These are phyloP conservation scores for Elaeagnus macrophylla DNA, from an alignment of 306 rosid genomes.

Conservation along the genomic window DNA sequence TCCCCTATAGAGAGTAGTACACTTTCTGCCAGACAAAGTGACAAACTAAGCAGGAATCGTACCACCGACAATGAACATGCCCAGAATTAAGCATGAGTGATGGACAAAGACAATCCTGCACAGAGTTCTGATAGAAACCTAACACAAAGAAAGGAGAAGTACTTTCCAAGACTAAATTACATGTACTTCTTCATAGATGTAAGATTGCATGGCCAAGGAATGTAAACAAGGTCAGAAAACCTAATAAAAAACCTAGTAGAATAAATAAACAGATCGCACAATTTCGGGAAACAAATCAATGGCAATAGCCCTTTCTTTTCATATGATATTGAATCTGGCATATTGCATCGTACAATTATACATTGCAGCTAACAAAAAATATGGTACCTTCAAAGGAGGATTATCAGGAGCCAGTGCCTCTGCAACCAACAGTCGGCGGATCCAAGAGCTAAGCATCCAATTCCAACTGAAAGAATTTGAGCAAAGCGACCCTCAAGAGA, in stretches of 20 bases:
- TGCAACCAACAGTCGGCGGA: conserved; percentile 95
- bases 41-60: background rate
- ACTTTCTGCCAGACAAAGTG: too few relatives aligned
- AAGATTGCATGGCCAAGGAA: too few relatives aligned
- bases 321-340: background rate
- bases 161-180: too few relatives aligned
- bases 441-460: conserved; percentile 98
- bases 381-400: conserved; percentile 85
- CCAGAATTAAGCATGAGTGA: background rate
- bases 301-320: background rate
- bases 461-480: conserved; percentile 76
- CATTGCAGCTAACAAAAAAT: background rate
- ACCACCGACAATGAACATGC: background rate
- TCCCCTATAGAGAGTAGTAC: too few relatives aligned
- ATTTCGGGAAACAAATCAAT: background rate
- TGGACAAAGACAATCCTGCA: too few relatives aligned
- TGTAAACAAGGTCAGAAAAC: too few relatives aligned
- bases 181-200: too few relatives aligned
- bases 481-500: conserved; percentile 68
- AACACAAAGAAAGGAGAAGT: too few relatives aligned
- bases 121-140: too few relatives aligned
- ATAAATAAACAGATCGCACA: too few relatives aligned
- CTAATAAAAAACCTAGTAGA: too few relatives aligned
- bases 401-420: conserved; percentile 97
- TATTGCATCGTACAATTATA: background rate